These are phyloP conservation scores for Helichrysum umbraculigerum DNA, from an alignment of 129 eudicot genomes.

Conservation along the genomic window DNA sequence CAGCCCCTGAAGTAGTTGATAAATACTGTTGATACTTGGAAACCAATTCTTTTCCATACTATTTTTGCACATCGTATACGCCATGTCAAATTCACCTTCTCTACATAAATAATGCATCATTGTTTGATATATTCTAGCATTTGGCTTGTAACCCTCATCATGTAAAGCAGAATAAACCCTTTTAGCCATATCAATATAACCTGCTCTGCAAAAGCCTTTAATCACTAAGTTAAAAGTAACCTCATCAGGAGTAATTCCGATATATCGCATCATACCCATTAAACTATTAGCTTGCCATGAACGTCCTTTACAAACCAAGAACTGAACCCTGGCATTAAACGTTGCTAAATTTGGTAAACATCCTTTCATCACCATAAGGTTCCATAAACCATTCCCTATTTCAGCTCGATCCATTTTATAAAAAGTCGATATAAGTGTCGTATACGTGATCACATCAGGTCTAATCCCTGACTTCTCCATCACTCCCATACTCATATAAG, in stretches of 20 bases:
- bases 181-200: constrained; percentile 73
- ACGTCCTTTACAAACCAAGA: constrained; percentile 62
- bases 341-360: constrained; percentile 78
- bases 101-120: constrained; percentile 80
- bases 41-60: constrained; percentile 68
- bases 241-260: constrained; percentile 61
- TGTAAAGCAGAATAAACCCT: constrained; percentile 73
- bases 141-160: constrained; percentile 66
- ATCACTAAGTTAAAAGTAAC: constrained; percentile 84
- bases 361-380: constrained; percentile 70
- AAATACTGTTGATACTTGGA: constrained; percentile 61
- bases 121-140: constrained; percentile 77
- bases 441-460: constrained; percentile 80
- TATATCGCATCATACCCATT: constrained; percentile 62
- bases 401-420: constrained; percentile 50
- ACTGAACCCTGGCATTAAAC: constrained; percentile 88
- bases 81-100: constrained; percentile 68
- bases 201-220: constrained; percentile 70
- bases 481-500: constrained; percentile 54
- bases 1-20: constrained; percentile 63
- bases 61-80: constrained; percentile 68
- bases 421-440: constrained; percentile 67
- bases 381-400: constrained; percentile 88
- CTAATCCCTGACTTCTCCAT: constrained; percentile 57
- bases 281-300: constrained; percentile 81